Base-by-base conservation (phyloP, 2,329 filamentous ascomycete species). In the Colletotrichum eleusines region DNA sequence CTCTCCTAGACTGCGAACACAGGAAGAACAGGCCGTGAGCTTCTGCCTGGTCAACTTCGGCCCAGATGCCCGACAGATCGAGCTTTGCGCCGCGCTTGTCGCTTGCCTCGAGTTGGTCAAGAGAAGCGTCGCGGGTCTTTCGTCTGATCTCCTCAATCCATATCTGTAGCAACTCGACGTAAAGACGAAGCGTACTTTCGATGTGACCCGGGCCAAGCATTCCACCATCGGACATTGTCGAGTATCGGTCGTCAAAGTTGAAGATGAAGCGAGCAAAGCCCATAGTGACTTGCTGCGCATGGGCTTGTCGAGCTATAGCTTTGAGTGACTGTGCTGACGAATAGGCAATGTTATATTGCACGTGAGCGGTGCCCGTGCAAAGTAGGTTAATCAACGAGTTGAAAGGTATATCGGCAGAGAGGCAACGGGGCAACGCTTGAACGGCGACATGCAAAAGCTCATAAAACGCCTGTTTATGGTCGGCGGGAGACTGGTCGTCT, bases 221-320 rank as follows among this genome's bases (percentile, higher is more conserved):
- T 2, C 96, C 96, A 40, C 97, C 96, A 77, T 99, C 96, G 12
- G 95, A 97, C 91, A 98, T 98, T 40, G 96, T 98, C 1, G 95
- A 94, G 80, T 99, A 99, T 31, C 95, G 91, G 74, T 97, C 95
- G 79, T 99, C 97, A 79, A 98, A 99, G 75, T 96, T 97, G 84
- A 99, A 99, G 63, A 99, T 99, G 81, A 98, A 99, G 33, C 95
- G 88, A 46, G 96, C 94, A 81, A 99, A 99, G 0, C 96, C 95
- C 81, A 97, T 97, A 0, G 95, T 97, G 3, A 99, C 96, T 79
- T 96, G 93, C 75, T 99, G 94, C 0, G 96, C 95, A 81, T 97
- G 93, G 9, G 92, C 93, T 77, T 99, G 96, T 40, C 93, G 89
- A 14, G 97, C 96, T 76, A 99, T 99, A 0, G 95, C 95, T 79